These are phyloP conservation scores for Pseudonectria foliicola DNA, from an alignment of 2,329 filamentous ascomycete species.

Conservation along the genomic window DNA sequence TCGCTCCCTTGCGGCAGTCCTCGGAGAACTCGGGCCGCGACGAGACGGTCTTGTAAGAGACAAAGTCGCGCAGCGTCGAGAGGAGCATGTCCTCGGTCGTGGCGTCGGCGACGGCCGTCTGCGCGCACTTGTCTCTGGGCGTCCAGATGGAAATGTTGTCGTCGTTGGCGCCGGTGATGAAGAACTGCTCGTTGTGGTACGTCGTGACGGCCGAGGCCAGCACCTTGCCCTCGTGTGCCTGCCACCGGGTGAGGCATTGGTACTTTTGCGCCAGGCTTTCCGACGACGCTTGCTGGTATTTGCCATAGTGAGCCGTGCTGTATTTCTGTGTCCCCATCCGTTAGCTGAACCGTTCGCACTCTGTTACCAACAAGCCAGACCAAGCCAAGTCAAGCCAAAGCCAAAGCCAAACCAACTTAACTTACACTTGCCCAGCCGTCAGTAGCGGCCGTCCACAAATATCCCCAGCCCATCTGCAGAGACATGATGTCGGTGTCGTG, in stretches of 20 bases:
- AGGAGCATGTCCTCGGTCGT: conserved; percentile 47
- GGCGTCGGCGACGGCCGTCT: conserved; percentile 30
- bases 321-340: conserved; percentile 46
- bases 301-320: conserved; percentile 57
- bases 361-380: no score
- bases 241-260: conserved; percentile 69
- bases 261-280: conserved; percentile 69
- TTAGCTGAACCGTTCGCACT: rapidly evolving
- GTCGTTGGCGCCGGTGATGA: conserved; percentile 91
- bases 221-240: conserved; percentile 80
- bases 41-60: conserved; percentile 87
- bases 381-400: no score
- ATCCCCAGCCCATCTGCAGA: conserved; percentile 76
- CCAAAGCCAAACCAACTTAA: no score
- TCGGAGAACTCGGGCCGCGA: conserved; percentile 79
- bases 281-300: conserved; percentile 41
- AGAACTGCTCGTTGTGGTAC: conserved; percentile 68
- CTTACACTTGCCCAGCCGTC: conserved; percentile 76
- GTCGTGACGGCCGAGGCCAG: conserved; percentile 72
- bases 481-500: conserved; percentile 79
- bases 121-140: conserved; percentile 39
- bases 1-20: conserved; percentile 88
- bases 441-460: conserved; percentile 83
- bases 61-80: conserved; percentile 73
- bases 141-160: conserved; percentile 86